These are phyloP conservation scores for Aspergillus fumigatus DNA, from an alignment of 2,329 filamentous ascomycete genomes.

Conservation along the genomic window DNA sequence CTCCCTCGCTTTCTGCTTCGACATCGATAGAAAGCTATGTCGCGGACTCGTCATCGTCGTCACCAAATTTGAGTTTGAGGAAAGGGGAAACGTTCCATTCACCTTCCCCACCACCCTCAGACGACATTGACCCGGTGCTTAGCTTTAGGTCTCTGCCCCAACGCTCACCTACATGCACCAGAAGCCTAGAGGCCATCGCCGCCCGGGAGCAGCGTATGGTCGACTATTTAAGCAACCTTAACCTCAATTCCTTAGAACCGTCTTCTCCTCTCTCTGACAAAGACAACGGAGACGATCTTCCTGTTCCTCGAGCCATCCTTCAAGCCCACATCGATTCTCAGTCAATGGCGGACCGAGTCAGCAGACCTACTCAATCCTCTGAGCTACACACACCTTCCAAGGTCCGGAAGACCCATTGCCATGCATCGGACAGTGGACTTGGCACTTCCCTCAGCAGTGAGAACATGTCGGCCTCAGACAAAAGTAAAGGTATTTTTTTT, in stretches of 20 bases:
- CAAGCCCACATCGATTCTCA: conserved; percentile 51
- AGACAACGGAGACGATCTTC: conserved; percentile 53
- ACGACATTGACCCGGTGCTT: conserved; percentile 39
- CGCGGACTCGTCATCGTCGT: conserved; percentile 13
- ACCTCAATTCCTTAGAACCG: conserved; percentile 52
- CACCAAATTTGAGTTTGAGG: conserved; percentile 49
- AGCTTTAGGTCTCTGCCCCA: conserved; percentile 50
- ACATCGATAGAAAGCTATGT: conserved; percentile 9
- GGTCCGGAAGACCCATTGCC: conserved; percentile 54
- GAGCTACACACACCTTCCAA: conserved; percentile 43
- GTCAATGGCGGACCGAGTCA: conserved; percentile 25
- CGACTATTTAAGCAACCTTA: conserved; percentile 61
- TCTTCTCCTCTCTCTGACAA: conserved; percentile 33
- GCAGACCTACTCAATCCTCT: conserved; percentile 28
- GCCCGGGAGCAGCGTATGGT: conserved; percentile 65
- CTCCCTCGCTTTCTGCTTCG: conserved; percentile 25
- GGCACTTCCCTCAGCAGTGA: conserved; percentile 71
- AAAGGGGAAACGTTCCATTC: conserved; percentile 65
- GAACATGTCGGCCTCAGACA: conserved; percentile 44
- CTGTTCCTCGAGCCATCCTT: conserved; percentile 58
- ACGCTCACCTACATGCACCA: conserved; percentile 59
- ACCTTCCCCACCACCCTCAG: conserved; percentile 37
- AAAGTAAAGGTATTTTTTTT: conserved; percentile 40
- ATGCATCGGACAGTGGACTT: conserved; percentile 81
- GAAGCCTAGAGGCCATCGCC: conserved; percentile 61